A percentile compares a stretch with the other conserved stretches of the same genome.
Conservation (phyloP, 2,329 filamentous ascomycete genomes). For the Fusarium agapanthi region DNA sequence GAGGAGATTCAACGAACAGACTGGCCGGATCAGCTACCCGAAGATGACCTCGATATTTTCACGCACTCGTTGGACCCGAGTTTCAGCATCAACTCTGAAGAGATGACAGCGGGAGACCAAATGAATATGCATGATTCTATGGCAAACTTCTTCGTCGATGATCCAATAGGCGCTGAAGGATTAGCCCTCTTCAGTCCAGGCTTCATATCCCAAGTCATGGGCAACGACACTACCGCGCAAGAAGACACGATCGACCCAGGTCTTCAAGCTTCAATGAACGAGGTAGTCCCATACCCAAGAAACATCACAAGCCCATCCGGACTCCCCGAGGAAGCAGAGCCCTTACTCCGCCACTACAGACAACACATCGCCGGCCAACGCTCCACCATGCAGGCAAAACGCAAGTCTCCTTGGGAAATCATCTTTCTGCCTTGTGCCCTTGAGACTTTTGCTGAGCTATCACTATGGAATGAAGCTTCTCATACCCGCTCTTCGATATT, state of each 20-base stretch:
- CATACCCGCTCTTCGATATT: conserved; percentile 51
- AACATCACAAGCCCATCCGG: not conserved
- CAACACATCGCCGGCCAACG: conserved; percentile 41
- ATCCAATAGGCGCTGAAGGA: conserved; percentile 32
- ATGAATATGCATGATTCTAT: conserved; percentile 23
- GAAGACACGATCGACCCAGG: not conserved
- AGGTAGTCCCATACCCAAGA: not conserved
- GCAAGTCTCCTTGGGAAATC: conserved; percentile 55
- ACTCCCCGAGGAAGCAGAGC: conserved; percentile 37
- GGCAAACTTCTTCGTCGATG: conserved; percentile 29
- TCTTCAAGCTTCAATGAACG: not conserved
- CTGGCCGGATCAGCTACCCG: conserved; percentile 33
- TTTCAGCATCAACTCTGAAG: conserved; percentile 6
- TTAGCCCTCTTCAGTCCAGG: conserved; percentile 34
- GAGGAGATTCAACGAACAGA: conserved; percentile 36
- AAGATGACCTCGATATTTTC: conserved; percentile 34
- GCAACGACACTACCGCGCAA: not conserved
- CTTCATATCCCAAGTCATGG: conserved; percentile 37
- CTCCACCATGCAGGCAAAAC: conserved; percentile 39
- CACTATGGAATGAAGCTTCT: conserved; percentile 50
- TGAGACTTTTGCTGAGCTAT: conserved; percentile 52
- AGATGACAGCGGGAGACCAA: not conserved
- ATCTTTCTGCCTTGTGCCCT: conserved; percentile 54
- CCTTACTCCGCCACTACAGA: conserved; percentile 44
- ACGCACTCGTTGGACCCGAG: conserved; percentile 21